Percentiles rank a stretch among this genome's conserved stretches.
These are phyloP conservation scores for Lactarius indigo DNA, from an alignment of 768 basidiomycete genomes.

Conservation along the genomic window DNA sequence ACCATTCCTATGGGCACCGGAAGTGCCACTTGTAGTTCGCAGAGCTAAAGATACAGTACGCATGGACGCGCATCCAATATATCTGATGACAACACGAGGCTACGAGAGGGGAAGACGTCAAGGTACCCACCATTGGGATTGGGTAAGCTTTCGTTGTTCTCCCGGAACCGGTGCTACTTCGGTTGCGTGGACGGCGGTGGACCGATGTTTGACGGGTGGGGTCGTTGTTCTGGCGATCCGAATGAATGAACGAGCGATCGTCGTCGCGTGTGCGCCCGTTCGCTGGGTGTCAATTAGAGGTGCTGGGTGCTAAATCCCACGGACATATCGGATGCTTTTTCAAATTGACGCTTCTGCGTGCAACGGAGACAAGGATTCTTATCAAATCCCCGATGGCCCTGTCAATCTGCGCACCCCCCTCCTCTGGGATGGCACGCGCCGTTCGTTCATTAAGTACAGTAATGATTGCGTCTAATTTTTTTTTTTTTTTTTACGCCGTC, in stretches of 20 bases:
- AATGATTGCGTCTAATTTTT: slow-evolving; percentile 5
- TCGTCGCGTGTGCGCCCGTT: neutral
- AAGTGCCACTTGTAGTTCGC: neutral
- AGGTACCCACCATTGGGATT: too few relatives aligned
- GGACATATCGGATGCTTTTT: neutral
- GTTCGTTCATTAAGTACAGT: neutral
- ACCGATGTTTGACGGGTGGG: neutral
- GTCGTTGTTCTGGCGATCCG: neutral
- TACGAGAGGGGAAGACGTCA: neutral
- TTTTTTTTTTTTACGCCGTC: too few relatives aligned
- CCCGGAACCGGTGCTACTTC: neutral
- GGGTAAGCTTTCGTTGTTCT: neutral
- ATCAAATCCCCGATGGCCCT: neutral
- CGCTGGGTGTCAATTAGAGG: neutral
- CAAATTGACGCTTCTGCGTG: neutral
- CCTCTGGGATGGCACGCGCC: neutral
- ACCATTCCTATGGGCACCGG: neutral
- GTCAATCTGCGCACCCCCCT: neutral
- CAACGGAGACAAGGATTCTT: neutral
- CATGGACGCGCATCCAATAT: neutral
- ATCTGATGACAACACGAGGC: neutral
- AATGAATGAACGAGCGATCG: neutral
- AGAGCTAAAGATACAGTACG: neutral
- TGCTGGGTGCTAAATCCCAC: neutral
- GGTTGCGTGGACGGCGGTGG: neutral